phyloP scores from a whole-genome alignment of 2,329 filamentous ascomycete species.

The Apiospora marii region DNA sequence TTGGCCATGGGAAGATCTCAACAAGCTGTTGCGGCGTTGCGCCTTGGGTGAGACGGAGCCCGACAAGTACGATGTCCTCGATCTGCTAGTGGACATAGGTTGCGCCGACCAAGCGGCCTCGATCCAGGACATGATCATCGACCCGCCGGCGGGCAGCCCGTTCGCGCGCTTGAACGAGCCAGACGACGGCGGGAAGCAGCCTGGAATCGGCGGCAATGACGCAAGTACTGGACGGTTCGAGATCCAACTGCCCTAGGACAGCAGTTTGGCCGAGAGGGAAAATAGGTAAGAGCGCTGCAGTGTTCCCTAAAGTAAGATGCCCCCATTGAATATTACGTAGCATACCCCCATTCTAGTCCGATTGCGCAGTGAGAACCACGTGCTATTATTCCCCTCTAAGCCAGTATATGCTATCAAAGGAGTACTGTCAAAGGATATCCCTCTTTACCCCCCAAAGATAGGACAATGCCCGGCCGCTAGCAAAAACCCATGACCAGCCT shows the following conservation, averaged over 20 bases:
- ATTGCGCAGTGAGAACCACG: neutral
- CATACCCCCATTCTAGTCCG: neutral
- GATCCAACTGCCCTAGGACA: neutral
- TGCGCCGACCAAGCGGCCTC: neutral
- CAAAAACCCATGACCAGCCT: neutral
- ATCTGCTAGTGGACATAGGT: neutral
- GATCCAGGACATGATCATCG: neutral
- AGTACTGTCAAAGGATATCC: neutral
- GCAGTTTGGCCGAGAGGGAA: neutral
- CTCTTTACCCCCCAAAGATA: neutral
- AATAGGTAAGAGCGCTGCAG: neutral
- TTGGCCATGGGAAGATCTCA: neutral
- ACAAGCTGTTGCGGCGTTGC: neutral
- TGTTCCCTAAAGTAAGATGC: neutral
- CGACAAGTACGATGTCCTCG: neutral
- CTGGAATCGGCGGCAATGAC: neutral
- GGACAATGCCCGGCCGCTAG: neutral
- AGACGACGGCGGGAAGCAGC: neutral
- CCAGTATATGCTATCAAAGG: neutral
- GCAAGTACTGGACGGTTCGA: neutral
- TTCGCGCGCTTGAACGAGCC: neutral
- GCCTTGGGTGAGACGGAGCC: neutral
- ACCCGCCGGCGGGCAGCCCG: neutral
- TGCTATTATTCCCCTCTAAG: neutral
- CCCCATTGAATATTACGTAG: neutral